Conservation (phyloP, 2,329 filamentous ascomycete genomes). For the Trichophyton simii region DNA sequence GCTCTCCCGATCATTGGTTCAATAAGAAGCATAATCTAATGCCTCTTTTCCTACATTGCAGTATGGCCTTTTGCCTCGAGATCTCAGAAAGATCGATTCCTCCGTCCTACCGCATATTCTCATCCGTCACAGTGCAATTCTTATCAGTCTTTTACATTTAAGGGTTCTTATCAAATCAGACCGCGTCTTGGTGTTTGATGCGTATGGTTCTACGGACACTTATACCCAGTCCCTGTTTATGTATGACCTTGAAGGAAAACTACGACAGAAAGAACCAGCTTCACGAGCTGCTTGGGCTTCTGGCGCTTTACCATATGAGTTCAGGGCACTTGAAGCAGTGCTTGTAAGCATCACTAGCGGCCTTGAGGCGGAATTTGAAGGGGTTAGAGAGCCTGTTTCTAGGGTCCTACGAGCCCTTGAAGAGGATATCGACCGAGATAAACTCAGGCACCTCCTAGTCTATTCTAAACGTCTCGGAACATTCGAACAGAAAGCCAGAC, state of each 20-base stretch:
- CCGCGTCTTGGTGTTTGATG: constrained; percentile 87
- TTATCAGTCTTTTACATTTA: constrained; percentile 92
- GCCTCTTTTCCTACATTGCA: constrained; percentile 24
- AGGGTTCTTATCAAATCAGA: constrained; percentile 92
- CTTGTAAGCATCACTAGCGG: constrained; percentile 86
- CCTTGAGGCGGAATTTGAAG: constrained; percentile 86
- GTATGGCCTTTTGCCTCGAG: constrained; percentile 86
- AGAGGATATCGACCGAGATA: constrained; percentile 92
- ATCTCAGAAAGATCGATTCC: constrained; percentile 94
- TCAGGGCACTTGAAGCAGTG: constrained; percentile 87
- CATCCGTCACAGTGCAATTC: constrained; percentile 79
- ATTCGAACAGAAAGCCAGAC: constrained; percentile 90
- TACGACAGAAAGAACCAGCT: constrained; percentile 56
- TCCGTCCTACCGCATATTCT: constrained; percentile 91
- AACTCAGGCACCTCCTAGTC: constrained; percentile 78
- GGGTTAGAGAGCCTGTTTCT: constrained; percentile 83
- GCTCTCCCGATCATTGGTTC: constrained; percentile 11
- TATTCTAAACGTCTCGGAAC: constrained; percentile 91
- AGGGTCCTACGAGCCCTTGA: constrained; percentile 79
- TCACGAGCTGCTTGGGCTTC: constrained; percentile 37
- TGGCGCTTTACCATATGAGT: constrained; percentile 75
- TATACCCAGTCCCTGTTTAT: constrained; percentile 96
- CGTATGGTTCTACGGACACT: constrained; percentile 85
- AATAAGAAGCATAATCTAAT: not conserved
- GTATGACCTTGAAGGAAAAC: constrained; percentile 88